Base-by-base conservation (phyloP, 768 basidiomycete species). In the Russula dissimulans region DNA sequence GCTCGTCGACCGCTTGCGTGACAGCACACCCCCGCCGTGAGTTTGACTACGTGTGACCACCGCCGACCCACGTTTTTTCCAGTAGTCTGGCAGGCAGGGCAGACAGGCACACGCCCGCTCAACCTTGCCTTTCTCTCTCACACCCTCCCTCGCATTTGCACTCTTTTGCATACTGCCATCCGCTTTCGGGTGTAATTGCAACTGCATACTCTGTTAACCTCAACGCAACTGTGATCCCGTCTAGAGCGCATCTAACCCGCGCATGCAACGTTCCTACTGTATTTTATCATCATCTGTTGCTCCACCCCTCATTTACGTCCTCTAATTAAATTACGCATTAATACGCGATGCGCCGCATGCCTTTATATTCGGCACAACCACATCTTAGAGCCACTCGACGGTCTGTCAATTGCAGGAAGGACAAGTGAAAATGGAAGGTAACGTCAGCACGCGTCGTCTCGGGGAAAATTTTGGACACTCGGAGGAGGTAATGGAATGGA, bases 1-100 rank as follows among this genome's bases (percentile, higher is more conserved):
- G 15, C 69, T 85, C 22, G 74, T 75, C 29, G 81, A 85, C 70
- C 77, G 81, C 67, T 89, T 87, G 85, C 83, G 80, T 72, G 85
- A 85, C 60, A 86, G 85, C 60, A 86, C 81, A 22, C 68, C 86
- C 5, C 2, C 51, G 22, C 36, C 48, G 17, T 60, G 58, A 65
- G 45, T 42, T 26, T 14, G 46, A 46, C 39, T 41, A 7, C 4
- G 22, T 11, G 9, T 10, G n/a, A 32, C 18, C 14, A 2, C 17
- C 49, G n/a, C 17, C 36, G n/a, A 11, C 34, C 2, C 49, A 14
- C 39, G 15, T 17, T 15, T 11, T 5, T 36, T 36, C 34, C 34
- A 36, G 22, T 26, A 26, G 22, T 26, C 22, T 26, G 22, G 22
- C 22, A 26, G 22, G 22, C 22, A 26, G 22, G 22, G 22, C 22